Percentiles rank a stretch among this genome's conserved stretches.
Conservation (phyloP, 176 grass and related monocot genomes). For the Cymbopogon citratus region DNA sequence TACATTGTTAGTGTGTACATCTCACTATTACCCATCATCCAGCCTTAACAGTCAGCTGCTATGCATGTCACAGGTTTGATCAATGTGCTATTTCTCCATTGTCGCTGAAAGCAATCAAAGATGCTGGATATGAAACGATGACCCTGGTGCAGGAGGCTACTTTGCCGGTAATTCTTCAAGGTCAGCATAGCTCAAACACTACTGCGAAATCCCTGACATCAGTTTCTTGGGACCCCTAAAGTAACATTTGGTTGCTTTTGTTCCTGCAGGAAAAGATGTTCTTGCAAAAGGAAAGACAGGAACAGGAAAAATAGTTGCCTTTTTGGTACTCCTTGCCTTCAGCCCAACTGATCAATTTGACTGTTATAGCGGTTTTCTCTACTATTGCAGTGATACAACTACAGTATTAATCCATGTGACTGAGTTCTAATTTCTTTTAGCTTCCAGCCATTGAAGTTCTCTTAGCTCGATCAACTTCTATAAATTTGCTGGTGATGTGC, state of each 20-base stretch:
- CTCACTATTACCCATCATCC: too few species aligned
- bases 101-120: too few species aligned
- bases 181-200: constrained; percentile 9
- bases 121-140: constrained; percentile 75
- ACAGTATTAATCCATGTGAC: constrained; percentile 11
- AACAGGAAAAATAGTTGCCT: constrained; percentile 91
- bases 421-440: constrained; percentile 43
- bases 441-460: constrained; percentile 90
- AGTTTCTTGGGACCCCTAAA: neutral
- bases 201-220: neutral
- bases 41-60: too few species aligned
- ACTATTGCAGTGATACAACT: neutral
- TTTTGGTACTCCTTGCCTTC: constrained; percentile 59
- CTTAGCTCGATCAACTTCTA: too few species aligned
- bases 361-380: neutral
- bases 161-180: constrained; percentile 56
- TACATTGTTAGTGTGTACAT: too few species aligned
- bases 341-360: constrained; percentile 18
- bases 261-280: constrained; percentile 74
- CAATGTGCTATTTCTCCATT: too few species aligned
- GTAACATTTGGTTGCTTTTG: constrained; percentile 3
- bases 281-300: constrained; percentile 97
- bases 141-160: constrained; percentile 61
- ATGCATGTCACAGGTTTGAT: too few species aligned
- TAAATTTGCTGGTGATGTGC: constrained; percentile 97